Evolutionary conservation across 2,329 filamentous ascomycete genomes (phyloP), one percentile per base, ranked within the genome.

Genomic region (Amphichorda felina): DNA sequence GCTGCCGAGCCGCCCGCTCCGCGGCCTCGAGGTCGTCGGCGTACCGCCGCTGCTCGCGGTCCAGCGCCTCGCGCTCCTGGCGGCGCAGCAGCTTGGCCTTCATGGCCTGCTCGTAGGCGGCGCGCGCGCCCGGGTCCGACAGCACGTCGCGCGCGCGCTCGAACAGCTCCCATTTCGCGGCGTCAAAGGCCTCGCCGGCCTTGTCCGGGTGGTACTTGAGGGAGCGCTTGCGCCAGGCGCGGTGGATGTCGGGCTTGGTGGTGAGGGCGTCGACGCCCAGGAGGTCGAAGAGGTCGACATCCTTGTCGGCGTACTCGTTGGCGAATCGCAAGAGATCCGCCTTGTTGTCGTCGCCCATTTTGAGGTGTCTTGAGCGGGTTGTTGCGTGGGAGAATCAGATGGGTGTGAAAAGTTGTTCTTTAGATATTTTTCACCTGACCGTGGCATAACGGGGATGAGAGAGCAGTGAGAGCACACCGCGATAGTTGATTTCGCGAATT

Each of bases 171-270:
- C 93, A 96, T 50, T 82, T 83, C 38, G 79, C 78, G 31, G 84
- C 70, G 45, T 91, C 85, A 47, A 81, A 85, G 26, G 70, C 63
- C 35, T 73, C 75, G 43, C 79, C 74, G 37, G 88, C 79, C 61
- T 95, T 94, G 68, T 96, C 89, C 1, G 89, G 89, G 56, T 96
- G 89, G 64, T 88, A 86, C 50, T 85, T 86, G n/a, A 94, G 67
- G 4, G 86, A 86, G 21, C 80, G 79, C 48, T 84, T 83, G 40
- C 86, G 76, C 67, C 89, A 95, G 30, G 85, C 86, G 45, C 82
- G 78, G 43, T 84, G 79, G 49, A 94, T 80, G 42, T 87, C 81
- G n/a, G 75, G 62, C 38, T 81, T 79, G 15, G 69, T 61, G 1
- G 79, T 74, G 14, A 77, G 69, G 15, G 75, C 66, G 38, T 75